These are phyloP conservation scores for Bisporella sp. DNA, from an alignment of 2,329 filamentous ascomycete genomes.

Conservation along the genomic window DNA sequence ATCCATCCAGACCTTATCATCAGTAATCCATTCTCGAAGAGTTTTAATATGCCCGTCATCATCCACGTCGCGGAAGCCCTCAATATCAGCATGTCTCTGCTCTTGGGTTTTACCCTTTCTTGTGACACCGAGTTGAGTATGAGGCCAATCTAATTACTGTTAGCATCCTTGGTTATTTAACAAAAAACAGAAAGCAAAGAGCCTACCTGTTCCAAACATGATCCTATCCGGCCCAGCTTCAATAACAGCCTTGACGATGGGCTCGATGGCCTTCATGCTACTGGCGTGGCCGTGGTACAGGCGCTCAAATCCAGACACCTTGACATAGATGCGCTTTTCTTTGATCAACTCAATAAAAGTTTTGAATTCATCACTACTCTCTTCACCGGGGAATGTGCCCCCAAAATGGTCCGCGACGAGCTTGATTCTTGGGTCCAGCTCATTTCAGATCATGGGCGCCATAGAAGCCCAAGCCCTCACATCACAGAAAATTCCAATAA, in stretches of 20 bases:
- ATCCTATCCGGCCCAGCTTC: background rate
- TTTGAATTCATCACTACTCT: background rate
- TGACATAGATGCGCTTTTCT: background rate
- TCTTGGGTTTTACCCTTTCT: background rate
- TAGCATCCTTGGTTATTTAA: background rate
- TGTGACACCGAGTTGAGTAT: background rate
- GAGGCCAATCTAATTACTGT: background rate
- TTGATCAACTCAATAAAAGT: background rate
- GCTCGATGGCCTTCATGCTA: background rate
- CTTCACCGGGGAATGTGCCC: background rate
- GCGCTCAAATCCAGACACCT: background rate
- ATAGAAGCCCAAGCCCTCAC: background rate
- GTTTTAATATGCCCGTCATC: background rate
- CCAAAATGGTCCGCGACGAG: background rate
- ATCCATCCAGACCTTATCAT: background rate
- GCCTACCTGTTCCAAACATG: background rate
- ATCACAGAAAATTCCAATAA: background rate
- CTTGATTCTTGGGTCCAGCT: background rate
- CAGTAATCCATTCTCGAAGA: background rate
- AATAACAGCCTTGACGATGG: background rate
- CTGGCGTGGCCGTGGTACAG: background rate
- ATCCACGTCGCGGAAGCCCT: background rate
- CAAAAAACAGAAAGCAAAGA: background rate
- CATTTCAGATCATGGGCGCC: background rate
- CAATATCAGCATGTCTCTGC: background rate